Conservation (phyloP, 768 basidiomycete species). For the Mrakia frigida region DNA sequence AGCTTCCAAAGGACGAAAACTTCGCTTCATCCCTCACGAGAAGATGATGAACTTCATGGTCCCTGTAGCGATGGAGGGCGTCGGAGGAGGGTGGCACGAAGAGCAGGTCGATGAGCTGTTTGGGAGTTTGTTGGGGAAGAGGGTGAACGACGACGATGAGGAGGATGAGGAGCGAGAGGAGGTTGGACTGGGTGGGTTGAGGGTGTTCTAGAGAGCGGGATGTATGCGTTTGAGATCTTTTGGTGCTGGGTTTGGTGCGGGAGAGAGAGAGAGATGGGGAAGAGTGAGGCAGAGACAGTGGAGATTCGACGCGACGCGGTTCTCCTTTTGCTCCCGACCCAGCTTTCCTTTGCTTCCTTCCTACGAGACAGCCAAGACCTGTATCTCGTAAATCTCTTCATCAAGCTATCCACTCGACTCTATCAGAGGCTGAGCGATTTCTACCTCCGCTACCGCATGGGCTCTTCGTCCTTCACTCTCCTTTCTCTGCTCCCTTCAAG, state of each 20-base stretch:
- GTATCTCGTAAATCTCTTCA: too few species aligned
- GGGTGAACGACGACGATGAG: slow-evolving; percentile 38
- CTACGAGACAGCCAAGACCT: too few species aligned
- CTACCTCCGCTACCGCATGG: too few species aligned
- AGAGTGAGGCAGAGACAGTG: background rate
- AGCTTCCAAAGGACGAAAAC: slow-evolving; percentile 89
- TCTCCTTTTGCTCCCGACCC: too few species aligned
- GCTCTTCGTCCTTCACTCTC: too few species aligned
- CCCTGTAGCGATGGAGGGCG: slow-evolving; percentile 53
- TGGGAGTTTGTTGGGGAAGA: slow-evolving; percentile 66
- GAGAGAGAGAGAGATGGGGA: background rate
- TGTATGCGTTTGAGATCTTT: background rate
- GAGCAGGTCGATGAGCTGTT: slow-evolving; percentile 96
- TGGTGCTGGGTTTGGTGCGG: background rate
- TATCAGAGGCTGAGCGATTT: too few species aligned
- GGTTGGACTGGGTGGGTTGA: slow-evolving; percentile 22
- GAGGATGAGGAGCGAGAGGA: slow-evolving; percentile 20
- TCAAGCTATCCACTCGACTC: too few species aligned
- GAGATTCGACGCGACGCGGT: background rate
- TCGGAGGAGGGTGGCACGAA: slow-evolving; percentile 75
- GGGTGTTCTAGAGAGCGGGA: slow-evolving; percentile 24
- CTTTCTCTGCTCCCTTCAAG: too few species aligned
- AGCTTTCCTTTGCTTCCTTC: too few species aligned
- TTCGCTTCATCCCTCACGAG: slow-evolving; percentile 89
- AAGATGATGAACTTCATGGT: slow-evolving; percentile 97